Conservation (phyloP, 768 basidiomycete species). For the Xanthoconium stramineum region DNA sequence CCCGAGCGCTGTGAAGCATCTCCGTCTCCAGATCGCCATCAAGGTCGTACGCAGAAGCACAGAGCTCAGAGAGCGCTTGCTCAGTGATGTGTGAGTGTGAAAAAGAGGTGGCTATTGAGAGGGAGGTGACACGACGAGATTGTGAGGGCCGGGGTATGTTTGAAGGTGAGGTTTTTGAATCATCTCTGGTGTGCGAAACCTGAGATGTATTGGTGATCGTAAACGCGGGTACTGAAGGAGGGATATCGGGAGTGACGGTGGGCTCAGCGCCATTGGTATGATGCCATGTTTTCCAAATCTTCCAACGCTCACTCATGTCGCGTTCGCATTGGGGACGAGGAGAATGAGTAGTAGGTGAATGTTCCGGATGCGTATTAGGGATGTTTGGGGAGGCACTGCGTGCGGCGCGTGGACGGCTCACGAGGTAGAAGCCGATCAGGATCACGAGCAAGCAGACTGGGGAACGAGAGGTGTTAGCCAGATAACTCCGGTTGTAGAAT, state of each 20-base stretch:
- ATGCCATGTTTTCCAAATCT: constrained; percentile 17
- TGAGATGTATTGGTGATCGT: neutral
- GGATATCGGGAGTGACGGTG: neutral
- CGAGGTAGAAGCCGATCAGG: constrained; percentile 27
- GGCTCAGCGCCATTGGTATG: neutral
- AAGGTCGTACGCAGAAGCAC: constrained; percentile 24
- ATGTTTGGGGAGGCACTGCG: neutral
- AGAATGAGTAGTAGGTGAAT: constrained; percentile 1
- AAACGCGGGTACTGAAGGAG: neutral
- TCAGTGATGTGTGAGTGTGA: constrained; percentile 23
- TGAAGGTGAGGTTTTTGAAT: neutral
- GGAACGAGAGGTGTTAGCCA: constrained; percentile 11
- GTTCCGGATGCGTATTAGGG: neutral
- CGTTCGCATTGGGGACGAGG: neutral
- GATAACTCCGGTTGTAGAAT: neutral
- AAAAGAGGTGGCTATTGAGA: constrained; percentile 22
- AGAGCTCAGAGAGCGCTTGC: constrained; percentile 22
- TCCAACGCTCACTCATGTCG: constrained; percentile 11
- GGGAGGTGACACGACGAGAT: constrained; percentile 18
- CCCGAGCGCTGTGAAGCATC: constrained; percentile 23
- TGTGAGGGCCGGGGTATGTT: constrained; percentile 9
- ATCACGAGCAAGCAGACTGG: constrained; percentile 25
- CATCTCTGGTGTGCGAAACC: neutral
- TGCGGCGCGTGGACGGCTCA: constrained; percentile 15
- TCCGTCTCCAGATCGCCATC: constrained; percentile 24